Conservation (phyloP, 2,329 filamentous ascomycete species). For the Aspergillus costaricaensis region DNA sequence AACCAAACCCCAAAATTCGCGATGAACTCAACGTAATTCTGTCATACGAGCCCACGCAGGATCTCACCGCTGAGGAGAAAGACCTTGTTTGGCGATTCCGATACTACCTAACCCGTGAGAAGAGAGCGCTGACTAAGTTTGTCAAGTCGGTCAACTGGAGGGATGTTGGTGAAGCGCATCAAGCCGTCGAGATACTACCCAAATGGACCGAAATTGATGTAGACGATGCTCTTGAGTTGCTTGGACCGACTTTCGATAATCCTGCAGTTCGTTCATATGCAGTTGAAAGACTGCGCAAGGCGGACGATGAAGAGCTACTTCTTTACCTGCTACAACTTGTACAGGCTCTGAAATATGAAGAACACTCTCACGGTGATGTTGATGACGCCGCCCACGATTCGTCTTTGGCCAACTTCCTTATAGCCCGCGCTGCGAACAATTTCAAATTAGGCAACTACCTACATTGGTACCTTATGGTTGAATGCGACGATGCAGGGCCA, state of each 20-base stretch:
- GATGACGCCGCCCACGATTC: constrained; percentile 70
- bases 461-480: constrained; percentile 98
- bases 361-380: constrained; percentile 64
- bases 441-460: constrained; percentile 92
- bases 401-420: constrained; percentile 84
- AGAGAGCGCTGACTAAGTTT: constrained; percentile 90
- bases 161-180: constrained; percentile 78
- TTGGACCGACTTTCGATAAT: constrained; percentile 91
- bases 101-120: constrained; percentile 90
- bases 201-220: constrained; percentile 98
- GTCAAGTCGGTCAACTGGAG: constrained; percentile 97
- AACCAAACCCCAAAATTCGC: constrained; percentile 91
- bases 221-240: constrained; percentile 89
- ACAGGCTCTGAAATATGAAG: constrained; percentile 92
- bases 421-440: constrained; percentile 82
- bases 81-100: constrained; percentile 97
- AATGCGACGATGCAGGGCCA: constrained; percentile 80
- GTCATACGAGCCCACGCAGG: constrained; percentile 88
- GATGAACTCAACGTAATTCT: constrained; percentile 92
- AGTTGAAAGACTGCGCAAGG: constrained; percentile 85
- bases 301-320: constrained; percentile 87
- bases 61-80: constrained; percentile 85
- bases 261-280: constrained; percentile 86
- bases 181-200: constrained; percentile 84
- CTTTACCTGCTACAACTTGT: constrained; percentile 92